A percentile compares a stretch with the other conserved stretches of the same genome.
Evolutionary conservation across 2,329 filamentous ascomycete species (phyloP).

Genomic region (Hypoxylon sp.): DNA sequence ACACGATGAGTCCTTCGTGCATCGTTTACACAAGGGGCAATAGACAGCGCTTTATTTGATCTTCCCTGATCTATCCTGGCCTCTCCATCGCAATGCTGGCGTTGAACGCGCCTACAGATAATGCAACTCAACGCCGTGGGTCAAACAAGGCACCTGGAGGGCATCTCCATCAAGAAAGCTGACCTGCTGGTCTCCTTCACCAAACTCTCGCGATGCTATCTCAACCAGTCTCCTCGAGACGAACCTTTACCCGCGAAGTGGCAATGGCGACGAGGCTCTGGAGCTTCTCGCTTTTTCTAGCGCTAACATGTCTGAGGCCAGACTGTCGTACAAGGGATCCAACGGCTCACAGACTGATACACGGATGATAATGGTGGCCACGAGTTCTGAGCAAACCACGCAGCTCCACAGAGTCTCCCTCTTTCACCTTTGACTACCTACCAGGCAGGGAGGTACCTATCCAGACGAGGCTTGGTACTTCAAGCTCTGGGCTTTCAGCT

Average conservation of each 20-base stretch:
- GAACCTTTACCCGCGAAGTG: too few relatives aligned
- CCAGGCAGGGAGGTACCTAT: too few relatives aligned
- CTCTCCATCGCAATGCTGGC: not conserved
- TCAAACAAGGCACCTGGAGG: slow-evolving; percentile 66
- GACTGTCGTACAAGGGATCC: too few relatives aligned
- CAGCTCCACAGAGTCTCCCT: slow-evolving; percentile 24
- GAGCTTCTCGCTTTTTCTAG: too few relatives aligned
- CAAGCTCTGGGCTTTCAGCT: too few relatives aligned
- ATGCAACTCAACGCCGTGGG: slow-evolving; percentile 69
- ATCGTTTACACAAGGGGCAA: slow-evolving; percentile 69
- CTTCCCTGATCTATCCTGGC: not conserved
- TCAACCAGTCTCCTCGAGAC: too few relatives aligned
- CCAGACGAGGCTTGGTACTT: too few relatives aligned
- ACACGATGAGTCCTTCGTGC: slow-evolving; percentile 59
- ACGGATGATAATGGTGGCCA: slow-evolving; percentile 65
- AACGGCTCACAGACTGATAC: too few relatives aligned
- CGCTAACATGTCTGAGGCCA: too few relatives aligned
- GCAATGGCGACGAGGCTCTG: too few relatives aligned
- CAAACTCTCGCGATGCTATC: too few relatives aligned
- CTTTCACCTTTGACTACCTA: too few relatives aligned
- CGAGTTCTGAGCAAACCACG: slow-evolving; percentile 60
- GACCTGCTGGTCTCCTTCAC: slow-evolving; percentile 67
- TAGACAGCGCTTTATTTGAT: slow-evolving; percentile 11
- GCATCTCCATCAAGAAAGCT: slow-evolving; percentile 67
- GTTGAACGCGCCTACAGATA: not conserved